Percentiles rank a stretch among this genome's conserved stretches.
phyloP scores from a whole-genome alignment of 768 basidiomycete genomes.

The Calocybe cyanea region DNA sequence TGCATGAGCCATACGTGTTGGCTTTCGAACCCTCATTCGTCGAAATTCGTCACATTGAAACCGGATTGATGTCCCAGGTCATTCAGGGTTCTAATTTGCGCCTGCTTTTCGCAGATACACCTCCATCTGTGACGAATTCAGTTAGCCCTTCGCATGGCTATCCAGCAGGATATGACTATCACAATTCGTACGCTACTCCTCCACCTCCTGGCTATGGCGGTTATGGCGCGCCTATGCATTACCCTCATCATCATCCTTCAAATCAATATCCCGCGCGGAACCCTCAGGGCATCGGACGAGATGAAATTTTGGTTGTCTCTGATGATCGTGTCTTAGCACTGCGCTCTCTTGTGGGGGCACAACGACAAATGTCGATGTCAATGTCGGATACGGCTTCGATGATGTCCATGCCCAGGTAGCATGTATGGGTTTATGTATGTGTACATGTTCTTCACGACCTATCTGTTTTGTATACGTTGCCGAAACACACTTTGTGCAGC shows the following conservation, averaged over 20 bases:
- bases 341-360: conserved; percentile 42
- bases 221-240: conserved; percentile 27
- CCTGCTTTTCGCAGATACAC: conserved; percentile 90
- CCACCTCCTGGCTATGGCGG: conserved; percentile 26
- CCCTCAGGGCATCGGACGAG: conserved; percentile 53
- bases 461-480: not conserved
- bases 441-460: conserved; percentile 1
- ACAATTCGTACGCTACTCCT: conserved; percentile 28
- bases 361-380: conserved; percentile 33
- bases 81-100: conserved; percentile 91
- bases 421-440: too few species aligned
- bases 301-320: conserved; percentile 87
- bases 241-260: conserved; percentile 27
- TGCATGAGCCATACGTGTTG: conserved; percentile 94
- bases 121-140: conserved; percentile 75
- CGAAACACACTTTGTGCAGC: conserved; percentile 3
- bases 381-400: conserved; percentile 40
- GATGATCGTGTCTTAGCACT: conserved; percentile 82
- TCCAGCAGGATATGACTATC: conserved; percentile 22
- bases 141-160: conserved; percentile 34
- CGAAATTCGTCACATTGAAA: conserved; percentile 94
- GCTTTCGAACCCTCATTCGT: conserved; percentile 97
- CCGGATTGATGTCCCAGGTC: conserved; percentile 87
- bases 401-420: conserved; percentile 37
- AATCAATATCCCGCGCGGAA: conserved; percentile 38